A percentile compares a stretch with the other conserved stretches of the same genome.
Evolutionary conservation across 1,284 basidiomycete genomes (phyloP).

Genomic region (Fomitopsis schrenkii): DNA sequence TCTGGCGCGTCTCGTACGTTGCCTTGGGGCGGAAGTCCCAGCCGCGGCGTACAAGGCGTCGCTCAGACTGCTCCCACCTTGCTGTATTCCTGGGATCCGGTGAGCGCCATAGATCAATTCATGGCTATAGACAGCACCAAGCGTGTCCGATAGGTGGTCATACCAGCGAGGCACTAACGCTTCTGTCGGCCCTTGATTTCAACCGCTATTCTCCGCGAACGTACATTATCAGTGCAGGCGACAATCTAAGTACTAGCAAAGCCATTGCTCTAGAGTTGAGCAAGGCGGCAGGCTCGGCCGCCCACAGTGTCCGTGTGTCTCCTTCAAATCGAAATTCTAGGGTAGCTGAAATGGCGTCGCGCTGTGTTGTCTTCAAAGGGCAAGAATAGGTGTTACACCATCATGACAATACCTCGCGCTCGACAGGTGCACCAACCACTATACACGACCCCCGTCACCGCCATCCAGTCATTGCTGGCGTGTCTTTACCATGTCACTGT

Average conservation of each 20-base stretch:
- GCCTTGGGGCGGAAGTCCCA: conserved; percentile 6
- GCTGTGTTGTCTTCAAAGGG: conserved; percentile 1
- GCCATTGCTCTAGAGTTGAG: conserved; percentile 60
- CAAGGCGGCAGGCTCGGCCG: conserved; percentile 22
- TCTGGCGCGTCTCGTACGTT: conserved; percentile 23
- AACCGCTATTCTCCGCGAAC: conserved; percentile 71
- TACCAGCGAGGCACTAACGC: conserved; percentile 81
- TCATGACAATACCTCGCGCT: conserved; percentile 80
- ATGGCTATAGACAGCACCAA: background rate
- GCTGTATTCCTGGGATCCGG: conserved; percentile 67
- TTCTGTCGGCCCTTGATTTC: conserved; percentile 78
- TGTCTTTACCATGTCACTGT: conserved; percentile 59
- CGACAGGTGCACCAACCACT: conserved; percentile 79
- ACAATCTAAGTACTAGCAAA: conserved; percentile 74
- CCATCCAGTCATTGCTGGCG: conserved; percentile 52
- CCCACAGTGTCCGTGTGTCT: conserved; percentile 18
- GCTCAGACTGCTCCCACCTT: conserved; percentile 37
- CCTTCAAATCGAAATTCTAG: conserved; percentile 1
- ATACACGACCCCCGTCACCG: conserved; percentile 63
- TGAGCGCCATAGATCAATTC: conserved; percentile 18
- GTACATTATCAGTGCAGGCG: conserved; percentile 85
- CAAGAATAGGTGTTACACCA: conserved; percentile 32
- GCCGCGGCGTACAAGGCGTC: conserved; percentile 8
- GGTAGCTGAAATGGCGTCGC: background rate
- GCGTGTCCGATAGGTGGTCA: conserved; percentile 72